Evolutionary conservation across 73 alveolate genomes (phyloP).

Genomic region (Durusdinium trenchii): DNA sequence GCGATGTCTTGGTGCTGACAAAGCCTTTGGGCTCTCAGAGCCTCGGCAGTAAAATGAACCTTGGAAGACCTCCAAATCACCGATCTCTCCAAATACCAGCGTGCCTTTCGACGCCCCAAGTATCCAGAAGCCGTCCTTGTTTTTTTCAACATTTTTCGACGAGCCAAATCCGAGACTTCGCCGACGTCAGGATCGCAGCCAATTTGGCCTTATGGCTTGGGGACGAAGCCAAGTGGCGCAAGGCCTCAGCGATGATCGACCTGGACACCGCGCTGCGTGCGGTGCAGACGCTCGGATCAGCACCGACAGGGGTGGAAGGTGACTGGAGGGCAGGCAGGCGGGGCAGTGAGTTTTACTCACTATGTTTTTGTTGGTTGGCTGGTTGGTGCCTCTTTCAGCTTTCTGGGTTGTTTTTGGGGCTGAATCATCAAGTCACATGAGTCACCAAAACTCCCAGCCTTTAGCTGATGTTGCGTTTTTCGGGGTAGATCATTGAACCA

Average conservation of each 20-base stretch:
- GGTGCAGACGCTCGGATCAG: constrained; percentile 27
- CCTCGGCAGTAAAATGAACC: too few species aligned
- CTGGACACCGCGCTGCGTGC: constrained; percentile 78
- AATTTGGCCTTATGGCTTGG: constrained; percentile 97
- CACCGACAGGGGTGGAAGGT: too few species aligned
- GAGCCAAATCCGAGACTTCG: too few species aligned
- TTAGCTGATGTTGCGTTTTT: background rate
- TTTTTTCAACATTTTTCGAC: too few species aligned
- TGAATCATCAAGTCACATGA: too few species aligned
- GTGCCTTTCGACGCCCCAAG: too few species aligned
- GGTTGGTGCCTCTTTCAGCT: background rate
- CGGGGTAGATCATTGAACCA: background rate
- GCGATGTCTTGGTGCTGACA: constrained; percentile 97
- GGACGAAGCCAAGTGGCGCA: constrained; percentile 27
- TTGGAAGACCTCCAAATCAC: too few species aligned
- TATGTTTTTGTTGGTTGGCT: background rate
- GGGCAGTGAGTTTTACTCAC: too few species aligned
- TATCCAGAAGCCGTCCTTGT: too few species aligned
- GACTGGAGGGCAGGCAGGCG: too few species aligned
- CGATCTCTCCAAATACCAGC: too few species aligned
- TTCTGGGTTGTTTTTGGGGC: background rate
- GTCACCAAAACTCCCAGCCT: background rate
- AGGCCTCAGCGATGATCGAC: constrained; percentile 38
- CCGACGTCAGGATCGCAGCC: too few species aligned
- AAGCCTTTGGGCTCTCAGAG: constrained; percentile 98